phyloP scores from a whole-genome alignment of 371 early-diverging fungal species.

The Mucor velutinosus region DNA sequence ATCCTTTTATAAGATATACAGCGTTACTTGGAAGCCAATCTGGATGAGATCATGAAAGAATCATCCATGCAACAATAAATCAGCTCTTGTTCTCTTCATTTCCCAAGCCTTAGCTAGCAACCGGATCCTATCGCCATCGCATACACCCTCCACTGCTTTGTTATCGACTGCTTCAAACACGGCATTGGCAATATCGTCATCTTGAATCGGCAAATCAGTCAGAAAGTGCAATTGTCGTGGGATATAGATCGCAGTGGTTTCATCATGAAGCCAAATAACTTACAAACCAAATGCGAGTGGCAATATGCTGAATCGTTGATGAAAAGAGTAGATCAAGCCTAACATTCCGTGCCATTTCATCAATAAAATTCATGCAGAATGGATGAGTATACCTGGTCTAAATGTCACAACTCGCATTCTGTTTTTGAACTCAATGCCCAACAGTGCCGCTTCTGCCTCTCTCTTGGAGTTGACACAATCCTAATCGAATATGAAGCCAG shows the following conservation, averaged over 20 bases:
- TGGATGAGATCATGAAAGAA: slow-evolving; percentile 5
- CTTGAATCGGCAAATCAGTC: not conserved
- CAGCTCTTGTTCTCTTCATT: not conserved
- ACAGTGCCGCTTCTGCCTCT: not conserved
- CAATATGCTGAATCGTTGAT: not conserved
- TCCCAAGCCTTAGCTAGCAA: not conserved
- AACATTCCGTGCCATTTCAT: not conserved
- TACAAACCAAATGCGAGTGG: not conserved
- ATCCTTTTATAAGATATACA: slow-evolving; percentile 5
- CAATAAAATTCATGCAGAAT: no score
- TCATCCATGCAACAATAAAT: not conserved
- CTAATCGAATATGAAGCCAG: not conserved
- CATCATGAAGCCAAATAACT: not conserved
- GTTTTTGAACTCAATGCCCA: not conserved
- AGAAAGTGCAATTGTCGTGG: not conserved
- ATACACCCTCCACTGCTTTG: not conserved
- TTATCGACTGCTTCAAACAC: not conserved
- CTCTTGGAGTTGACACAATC: not conserved
- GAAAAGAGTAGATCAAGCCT: not conserved
- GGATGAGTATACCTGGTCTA: not conserved
- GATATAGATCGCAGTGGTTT: not conserved
- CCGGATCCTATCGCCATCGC: not conserved
- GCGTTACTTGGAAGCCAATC: not conserved
- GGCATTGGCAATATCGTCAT: not conserved
- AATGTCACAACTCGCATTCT: not conserved